These are phyloP conservation scores for Dendrobium chrysotoxum DNA, from an alignment of 106 monocot species.

Conservation along the genomic window DNA sequence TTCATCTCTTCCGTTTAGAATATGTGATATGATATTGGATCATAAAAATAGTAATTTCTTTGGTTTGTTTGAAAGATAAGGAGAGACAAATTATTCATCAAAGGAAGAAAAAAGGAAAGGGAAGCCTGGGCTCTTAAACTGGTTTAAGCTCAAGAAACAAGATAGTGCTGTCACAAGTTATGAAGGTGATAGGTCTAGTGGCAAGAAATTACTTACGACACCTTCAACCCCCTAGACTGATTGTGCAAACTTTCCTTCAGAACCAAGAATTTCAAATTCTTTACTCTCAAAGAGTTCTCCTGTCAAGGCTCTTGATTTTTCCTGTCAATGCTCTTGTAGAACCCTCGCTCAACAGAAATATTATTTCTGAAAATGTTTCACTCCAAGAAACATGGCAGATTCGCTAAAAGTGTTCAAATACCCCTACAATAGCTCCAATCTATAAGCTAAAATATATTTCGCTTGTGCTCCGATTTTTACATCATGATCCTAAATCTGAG, in stretches of 20 bases:
- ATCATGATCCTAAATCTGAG: too few relatives aligned
- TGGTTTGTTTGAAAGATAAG: constrained; percentile 41
- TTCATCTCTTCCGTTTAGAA: too few relatives aligned
- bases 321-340: constrained; percentile 26
- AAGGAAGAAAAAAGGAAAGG: constrained; percentile 50
- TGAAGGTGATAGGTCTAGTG: constrained; percentile 82
- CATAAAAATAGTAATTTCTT: neutral
- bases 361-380: constrained; percentile 32
- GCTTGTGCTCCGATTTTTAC: too few relatives aligned
- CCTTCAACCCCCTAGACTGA: constrained; percentile 73
- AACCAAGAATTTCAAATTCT: constrained; percentile 50
- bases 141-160: constrained; percentile 89
- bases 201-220: constrained; percentile 67
- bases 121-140: constrained; percentile 82
- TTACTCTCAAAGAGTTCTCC: constrained; percentile 30
- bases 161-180: constrained; percentile 58
- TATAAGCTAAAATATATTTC: too few relatives aligned
- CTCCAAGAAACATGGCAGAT: constrained; percentile 43
- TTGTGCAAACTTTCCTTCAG: constrained; percentile 38
- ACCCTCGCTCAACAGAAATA: constrained; percentile 28
- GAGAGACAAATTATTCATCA: constrained; percentile 22
- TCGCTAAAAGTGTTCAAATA: too few relatives aligned
- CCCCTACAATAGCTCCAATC: too few relatives aligned
- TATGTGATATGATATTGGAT: constrained; percentile 36
- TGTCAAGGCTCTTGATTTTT: constrained; percentile 15